Evolutionary conservation across 805 yeast species (phyloP), one percentile per base, ranked within the genome.

Genomic region (Candida sakaeoensis): DNA sequence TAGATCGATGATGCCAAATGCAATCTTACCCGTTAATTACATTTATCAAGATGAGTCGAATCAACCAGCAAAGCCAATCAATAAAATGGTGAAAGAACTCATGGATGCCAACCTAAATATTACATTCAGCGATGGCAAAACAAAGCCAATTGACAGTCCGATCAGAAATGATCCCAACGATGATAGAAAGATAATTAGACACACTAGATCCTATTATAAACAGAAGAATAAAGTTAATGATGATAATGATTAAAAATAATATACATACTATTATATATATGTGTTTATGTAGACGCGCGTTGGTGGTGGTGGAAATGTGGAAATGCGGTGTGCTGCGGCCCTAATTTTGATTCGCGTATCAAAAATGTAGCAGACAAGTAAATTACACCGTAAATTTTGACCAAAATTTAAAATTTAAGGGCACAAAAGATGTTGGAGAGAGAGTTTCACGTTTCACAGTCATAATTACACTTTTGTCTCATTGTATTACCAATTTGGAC

Each of bases 1-100:
- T 1, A 63, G 86, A 45, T 58, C 80, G 4, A 77, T 79, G 80
- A 69, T 80, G 57, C 83, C 83, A 18, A 68, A 68, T 43, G 66
- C 72, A 12, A 61, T 68, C 15, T 53, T 68, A 30, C 68, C 74
- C 1, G 47, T 59, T 8, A 62, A 58, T 37, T 64, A 61, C 45
- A 51, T 68, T 13, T 67, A 68, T 44, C 53, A 51, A 25, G 50
- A 51, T 39, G 48, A 54, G 33, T 16, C 33, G 5, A 37, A 19
- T 10, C 32, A 38, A 22, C 34, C 12, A 56, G 40, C 2, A 36
- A 32, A 42, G 10, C 51, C 56, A 8, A 45, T 51, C n/a, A 55
- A 51, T 39, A 56, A 58, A 39, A 60, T 65, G 65, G 57, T 63
- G 12, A 56, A 63, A 30, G 69, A 61, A 8, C 44, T 62, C 8